These are phyloP conservation scores for Intubia oerlemansii DNA, from an alignment of 2,329 filamentous ascomycete genomes.

Conservation along the genomic window DNA sequence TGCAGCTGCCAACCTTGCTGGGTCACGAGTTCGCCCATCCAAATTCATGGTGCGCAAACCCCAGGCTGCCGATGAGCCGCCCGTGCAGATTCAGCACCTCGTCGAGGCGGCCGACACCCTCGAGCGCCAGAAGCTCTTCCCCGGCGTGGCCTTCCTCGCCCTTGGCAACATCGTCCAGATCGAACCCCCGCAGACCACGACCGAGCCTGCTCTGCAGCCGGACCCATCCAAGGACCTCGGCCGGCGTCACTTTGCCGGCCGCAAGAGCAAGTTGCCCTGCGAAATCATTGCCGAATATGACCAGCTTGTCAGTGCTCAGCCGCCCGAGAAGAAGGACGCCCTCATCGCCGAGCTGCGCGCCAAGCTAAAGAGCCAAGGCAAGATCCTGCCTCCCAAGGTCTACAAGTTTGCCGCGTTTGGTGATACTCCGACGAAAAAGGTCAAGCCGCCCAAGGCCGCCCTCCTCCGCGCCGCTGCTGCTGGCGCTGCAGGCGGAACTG, in stretches of 20 bases:
- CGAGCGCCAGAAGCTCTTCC: constrained; percentile 7
- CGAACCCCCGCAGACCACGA: constrained; percentile 5
- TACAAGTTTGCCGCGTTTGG: constrained; percentile 8
- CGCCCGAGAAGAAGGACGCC: constrained; percentile 5
- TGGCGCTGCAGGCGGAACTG: no score
- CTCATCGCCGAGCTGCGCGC: constrained; percentile 7
- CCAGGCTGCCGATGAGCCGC: constrained; percentile 1
- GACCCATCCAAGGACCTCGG: constrained; percentile 8
- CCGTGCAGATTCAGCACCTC: constrained; percentile 4
- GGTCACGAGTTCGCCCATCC: no score
- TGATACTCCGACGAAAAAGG: constrained; percentile 3
- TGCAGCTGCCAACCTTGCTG: no score
- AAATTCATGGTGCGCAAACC: no score
- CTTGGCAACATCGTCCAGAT: constrained; percentile 7
- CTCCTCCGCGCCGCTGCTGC: not conserved
- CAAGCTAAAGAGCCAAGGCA: constrained; percentile 7
- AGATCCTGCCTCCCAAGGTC: constrained; percentile 8
- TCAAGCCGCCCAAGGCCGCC: constrained; percentile 1
- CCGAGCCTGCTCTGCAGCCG: constrained; percentile 7
- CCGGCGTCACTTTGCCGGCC: constrained; percentile 6
- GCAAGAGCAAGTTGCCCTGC: constrained; percentile 6
- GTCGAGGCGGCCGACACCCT: constrained; percentile 5
- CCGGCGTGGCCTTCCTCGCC: constrained; percentile 5
- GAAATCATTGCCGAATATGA: constrained; percentile 8
- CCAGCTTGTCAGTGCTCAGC: constrained; percentile 4